Base-by-base conservation (phyloP, 805 yeast species). In the Saccharomycopsis schoenii region DNA sequence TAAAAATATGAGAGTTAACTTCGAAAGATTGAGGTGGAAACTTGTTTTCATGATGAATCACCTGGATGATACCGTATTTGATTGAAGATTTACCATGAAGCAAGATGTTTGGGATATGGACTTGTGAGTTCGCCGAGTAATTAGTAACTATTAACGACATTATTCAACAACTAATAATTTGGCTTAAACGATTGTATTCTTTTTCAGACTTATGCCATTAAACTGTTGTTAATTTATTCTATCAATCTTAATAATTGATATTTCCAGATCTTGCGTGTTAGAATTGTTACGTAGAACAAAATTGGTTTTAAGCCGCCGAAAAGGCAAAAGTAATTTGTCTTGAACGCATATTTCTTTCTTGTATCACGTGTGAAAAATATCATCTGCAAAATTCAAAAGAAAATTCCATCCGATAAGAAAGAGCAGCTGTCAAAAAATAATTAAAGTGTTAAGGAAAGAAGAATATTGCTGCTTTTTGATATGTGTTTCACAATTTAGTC, bases 1-100 rank as follows among this genome's bases (percentile, higher is more conserved):
- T 92, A 77, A 92, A 93, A 62, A 80, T 78, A 1, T 86, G 85
- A 21, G 80, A 74, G 59, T 83, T 82, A 6, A 91, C 82, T 62
- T 92, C 96, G 67, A 78, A 88, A 59, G 78, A 76, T 66, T 83
- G 85, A 0, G 89, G 81, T 0, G 97, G 96, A 63, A 84, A 85
- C 39, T 64, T 74, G 34, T 67, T 71, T 67, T 64, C 69, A 65
- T 71, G 77, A 68, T 69, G 77, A 66, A 71, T 77, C 55, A 76
- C 82, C 12, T 78, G 76, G 41, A 76, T 70, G 47, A 74, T 74
- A 6, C 82, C 81, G 12, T 60, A 21, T 3, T 64, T 55, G 2
- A 67, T 66, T 1, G 74, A 59, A 4, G 76, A 71, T 47, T 70
- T 74, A 0, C 86, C 87, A 66, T 82, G 84, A 24, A 83, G 67